These are phyloP conservation scores for Phytophthora idaei DNA, from an alignment of 352 stramenopile genomes.

Conservation along the genomic window DNA sequence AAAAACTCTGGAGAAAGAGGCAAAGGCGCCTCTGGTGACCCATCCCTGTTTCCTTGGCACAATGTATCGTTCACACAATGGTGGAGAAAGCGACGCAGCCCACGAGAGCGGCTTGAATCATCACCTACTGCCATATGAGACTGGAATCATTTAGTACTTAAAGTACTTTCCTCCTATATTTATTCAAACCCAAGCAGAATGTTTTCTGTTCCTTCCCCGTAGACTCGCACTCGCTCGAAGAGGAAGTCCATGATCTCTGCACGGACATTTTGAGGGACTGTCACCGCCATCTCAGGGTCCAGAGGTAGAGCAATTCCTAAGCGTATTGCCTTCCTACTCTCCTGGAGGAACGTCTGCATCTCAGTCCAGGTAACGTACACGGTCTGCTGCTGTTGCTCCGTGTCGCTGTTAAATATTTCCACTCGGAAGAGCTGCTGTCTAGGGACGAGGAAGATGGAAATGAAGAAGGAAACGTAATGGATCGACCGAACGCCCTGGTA, in stretches of 20 bases:
- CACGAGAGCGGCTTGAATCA: slow-evolving; percentile 27
- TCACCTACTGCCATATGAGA: slow-evolving; percentile 18
- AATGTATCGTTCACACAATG: slow-evolving; percentile 81
- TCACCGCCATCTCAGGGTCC: slow-evolving; percentile 25
- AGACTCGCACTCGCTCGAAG: slow-evolving; percentile 66
- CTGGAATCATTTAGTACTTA: slow-evolving; percentile 12
- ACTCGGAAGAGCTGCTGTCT: slow-evolving; percentile 73
- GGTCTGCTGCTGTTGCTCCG: slow-evolving; percentile 74
- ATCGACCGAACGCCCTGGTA: slow-evolving; percentile 73
- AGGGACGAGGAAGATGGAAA: slow-evolving; percentile 71
- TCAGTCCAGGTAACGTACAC: slow-evolving; percentile 72
- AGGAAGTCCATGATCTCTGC: slow-evolving; percentile 61
- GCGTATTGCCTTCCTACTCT: slow-evolving; percentile 47
- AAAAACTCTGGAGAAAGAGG: slow-evolving; percentile 32
- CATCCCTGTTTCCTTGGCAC: slow-evolving; percentile 70
- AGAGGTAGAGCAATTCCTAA: slow-evolving; percentile 24
- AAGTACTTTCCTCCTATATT: slow-evolving; percentile 1
- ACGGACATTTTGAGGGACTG: slow-evolving; percentile 26
- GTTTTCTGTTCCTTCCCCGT: slow-evolving; percentile 53
- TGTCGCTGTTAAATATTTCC: slow-evolving; percentile 83
- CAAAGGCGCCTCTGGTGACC: slow-evolving; percentile 34
- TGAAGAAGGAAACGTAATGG: slow-evolving; percentile 69
- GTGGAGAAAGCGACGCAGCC: slow-evolving; percentile 64
- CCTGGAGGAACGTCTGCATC: slow-evolving; percentile 58
- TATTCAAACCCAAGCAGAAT: slow-evolving; percentile 73